Evolutionary conservation across 2,329 filamentous ascomycete genomes (phyloP).

Genomic region (Curvularia eragrostidis): DNA sequence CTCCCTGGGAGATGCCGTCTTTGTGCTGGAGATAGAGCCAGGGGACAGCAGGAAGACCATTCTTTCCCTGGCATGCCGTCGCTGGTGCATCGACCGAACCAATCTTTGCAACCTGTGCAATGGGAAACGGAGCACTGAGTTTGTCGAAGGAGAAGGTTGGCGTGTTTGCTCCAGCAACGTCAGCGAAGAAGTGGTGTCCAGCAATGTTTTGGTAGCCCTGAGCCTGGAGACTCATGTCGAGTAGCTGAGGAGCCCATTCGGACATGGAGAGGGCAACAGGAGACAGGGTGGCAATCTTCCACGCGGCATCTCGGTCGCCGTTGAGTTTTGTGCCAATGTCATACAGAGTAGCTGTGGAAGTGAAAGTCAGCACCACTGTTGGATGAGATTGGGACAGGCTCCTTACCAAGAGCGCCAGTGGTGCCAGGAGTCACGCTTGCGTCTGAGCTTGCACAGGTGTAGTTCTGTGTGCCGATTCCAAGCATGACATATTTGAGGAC

Average conservation of each 20-base stretch:
- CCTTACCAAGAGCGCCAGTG: conserved; percentile 45
- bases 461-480: conserved; percentile 62
- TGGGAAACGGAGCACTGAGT: conserved; percentile 50
- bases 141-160: conserved; percentile 67
- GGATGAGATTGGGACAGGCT: background rate
- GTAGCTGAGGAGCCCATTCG: conserved; percentile 21
- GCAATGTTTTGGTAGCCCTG: conserved; percentile 52
- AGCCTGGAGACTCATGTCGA: conserved; percentile 37
- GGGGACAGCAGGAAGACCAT: conserved; percentile 50
- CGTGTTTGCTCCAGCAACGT: conserved; percentile 34
- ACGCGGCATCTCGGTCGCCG: conserved; percentile 37
- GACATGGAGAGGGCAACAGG: conserved; percentile 43
- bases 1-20: conserved; percentile 47
- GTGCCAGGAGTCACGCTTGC: conserved; percentile 38
- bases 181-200: conserved; percentile 72
- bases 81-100: conserved; percentile 61
- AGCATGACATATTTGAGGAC: conserved; percentile 56
- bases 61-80: conserved; percentile 47
- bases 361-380: conserved; percentile 16
- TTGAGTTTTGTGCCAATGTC: conserved; percentile 45
- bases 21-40: conserved; percentile 57
- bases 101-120: conserved; percentile 55
- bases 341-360: conserved; percentile 42
- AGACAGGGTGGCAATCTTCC: conserved; percentile 43
- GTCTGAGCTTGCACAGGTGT: conserved; percentile 51